Evolutionary conservation across 768 basidiomycete genomes (phyloP).

Genomic region (Cystoderma amianthinum): DNA sequence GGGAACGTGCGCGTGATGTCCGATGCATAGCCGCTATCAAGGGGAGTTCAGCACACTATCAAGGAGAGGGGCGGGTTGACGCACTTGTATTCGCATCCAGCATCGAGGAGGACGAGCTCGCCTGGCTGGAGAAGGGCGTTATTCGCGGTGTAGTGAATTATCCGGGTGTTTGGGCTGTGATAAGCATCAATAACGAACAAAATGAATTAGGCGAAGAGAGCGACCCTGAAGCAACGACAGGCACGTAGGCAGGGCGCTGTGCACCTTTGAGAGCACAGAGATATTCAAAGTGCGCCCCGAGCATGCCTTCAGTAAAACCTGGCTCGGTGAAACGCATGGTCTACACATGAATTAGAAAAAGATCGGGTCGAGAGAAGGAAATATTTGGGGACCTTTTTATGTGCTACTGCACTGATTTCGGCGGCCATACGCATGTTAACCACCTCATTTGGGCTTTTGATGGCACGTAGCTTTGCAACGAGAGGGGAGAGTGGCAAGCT

Average conservation of each 20-base stretch:
- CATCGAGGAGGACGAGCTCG: conserved; percentile 84
- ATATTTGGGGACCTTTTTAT: conserved; percentile 58
- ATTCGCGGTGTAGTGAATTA: conserved; percentile 94
- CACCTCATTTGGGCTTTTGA: conserved; percentile 80
- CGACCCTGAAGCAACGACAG: conserved; percentile 93
- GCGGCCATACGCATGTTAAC: conserved; percentile 78
- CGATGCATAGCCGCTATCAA: conserved; percentile 77
- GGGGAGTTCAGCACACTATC: conserved; percentile 2
- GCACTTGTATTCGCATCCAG: conserved; percentile 89
- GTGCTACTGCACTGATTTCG: conserved; percentile 79
- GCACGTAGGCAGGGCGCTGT: conserved; percentile 92
- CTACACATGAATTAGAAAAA: conserved; percentile 25
- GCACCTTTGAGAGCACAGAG: conserved; percentile 72
- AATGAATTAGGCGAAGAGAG: no score
- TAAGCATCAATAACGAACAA: no score
- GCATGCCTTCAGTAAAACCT: conserved; percentile 30
- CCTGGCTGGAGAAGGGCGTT: conserved; percentile 64
- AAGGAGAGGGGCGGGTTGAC: conserved; percentile 12
- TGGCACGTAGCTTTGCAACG: conserved; percentile 61
- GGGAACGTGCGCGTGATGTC: conserved; percentile 95
- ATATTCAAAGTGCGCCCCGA: conserved; percentile 85
- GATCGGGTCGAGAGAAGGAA: neutral
- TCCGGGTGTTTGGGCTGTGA: conserved; percentile 81
- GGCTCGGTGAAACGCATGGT: conserved; percentile 73
- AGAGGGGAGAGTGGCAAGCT: conserved; percentile 54